These are phyloP conservation scores for Debaryomycetaceae sp. DNA, from an alignment of 1,139 yeast species.

Conservation along the genomic window DNA sequence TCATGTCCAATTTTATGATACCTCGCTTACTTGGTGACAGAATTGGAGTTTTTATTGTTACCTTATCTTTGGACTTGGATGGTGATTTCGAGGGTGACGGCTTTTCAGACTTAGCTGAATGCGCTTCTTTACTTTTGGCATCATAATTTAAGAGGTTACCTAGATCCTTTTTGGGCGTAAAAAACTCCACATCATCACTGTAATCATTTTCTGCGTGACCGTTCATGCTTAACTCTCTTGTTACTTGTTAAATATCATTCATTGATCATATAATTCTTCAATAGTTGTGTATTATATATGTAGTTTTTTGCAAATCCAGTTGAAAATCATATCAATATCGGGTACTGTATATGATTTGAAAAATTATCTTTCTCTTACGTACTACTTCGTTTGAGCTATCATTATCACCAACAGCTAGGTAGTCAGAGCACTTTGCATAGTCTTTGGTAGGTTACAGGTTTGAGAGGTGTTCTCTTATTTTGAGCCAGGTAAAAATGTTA, in stretches of 20 bases:
- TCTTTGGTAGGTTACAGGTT: too few relatives aligned
- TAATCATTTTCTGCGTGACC: not conserved
- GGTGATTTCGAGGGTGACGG: not conserved
- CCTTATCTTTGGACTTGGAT: not conserved
- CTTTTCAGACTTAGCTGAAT: not conserved
- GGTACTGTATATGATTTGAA: not conserved
- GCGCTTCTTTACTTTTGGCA: not conserved
- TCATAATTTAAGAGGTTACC: not conserved
- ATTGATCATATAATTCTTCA: too few relatives aligned
- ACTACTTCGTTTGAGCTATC: too few relatives aligned
- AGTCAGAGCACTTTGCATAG: too few relatives aligned
- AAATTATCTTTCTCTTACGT: not conserved
- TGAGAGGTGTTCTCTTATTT: too few relatives aligned
- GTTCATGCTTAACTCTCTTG: too few relatives aligned
- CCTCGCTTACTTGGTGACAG: constrained; percentile 24
- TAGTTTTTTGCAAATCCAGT: not conserved
- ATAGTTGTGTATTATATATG: not conserved
- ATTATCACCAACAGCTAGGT: too few relatives aligned
- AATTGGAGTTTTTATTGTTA: not conserved
- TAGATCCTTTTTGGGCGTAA: not conserved
- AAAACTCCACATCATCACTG: not conserved
- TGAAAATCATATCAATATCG: not conserved
- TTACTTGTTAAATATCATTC: too few relatives aligned
- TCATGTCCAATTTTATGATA: constrained; percentile 12
- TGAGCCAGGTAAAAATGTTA: constrained; percentile 66